phyloP scores from a whole-genome alignment of 2,329 filamentous ascomycete genomes.

The Neocucurbitaria cava region DNA sequence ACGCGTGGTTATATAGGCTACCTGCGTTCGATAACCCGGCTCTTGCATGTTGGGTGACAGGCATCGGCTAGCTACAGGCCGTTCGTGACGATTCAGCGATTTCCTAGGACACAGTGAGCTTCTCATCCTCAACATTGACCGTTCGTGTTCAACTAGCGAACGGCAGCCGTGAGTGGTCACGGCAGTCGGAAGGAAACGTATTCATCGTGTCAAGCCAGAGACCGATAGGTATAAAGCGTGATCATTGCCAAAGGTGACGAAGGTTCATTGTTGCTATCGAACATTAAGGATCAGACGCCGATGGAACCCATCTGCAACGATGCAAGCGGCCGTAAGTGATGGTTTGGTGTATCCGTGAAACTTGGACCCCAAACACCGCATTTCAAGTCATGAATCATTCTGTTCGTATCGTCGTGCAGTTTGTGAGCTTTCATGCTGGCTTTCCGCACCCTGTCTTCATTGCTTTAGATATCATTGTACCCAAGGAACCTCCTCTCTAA shows the following conservation, averaged over 20 bases:
- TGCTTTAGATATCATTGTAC: slow-evolving; percentile 56
- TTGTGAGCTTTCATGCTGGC: slow-evolving; percentile 11
- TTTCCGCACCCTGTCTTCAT: background rate
- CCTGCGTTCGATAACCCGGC: background rate
- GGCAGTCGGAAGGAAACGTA: background rate
- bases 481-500: slow-evolving; percentile 57
- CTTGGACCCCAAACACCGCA: background rate
- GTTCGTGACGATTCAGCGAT: background rate
- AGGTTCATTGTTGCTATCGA: slow-evolving; percentile 3
- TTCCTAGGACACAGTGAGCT: background rate
- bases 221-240: slow-evolving; percentile 1
- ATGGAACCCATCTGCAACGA: slow-evolving; percentile 1
- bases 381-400: slow-evolving; percentile 19
- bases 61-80: background rate
- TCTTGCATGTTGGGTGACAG: background rate
- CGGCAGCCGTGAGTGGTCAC: background rate
- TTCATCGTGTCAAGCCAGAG: background rate
- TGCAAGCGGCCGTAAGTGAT: slow-evolving; percentile 11
- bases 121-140: background rate
- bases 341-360: slow-evolving; percentile 5
- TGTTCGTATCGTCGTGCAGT: slow-evolving; percentile 28
- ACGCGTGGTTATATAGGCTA: slow-evolving; percentile 8
- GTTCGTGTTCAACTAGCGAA: background rate
- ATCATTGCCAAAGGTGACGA: slow-evolving; percentile 3
- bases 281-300: background rate